Evolutionary conservation across 768 basidiomycete genomes (phyloP), one percentile per base, ranked within the genome.

Genomic region (Hypholoma sublateritium): DNA sequence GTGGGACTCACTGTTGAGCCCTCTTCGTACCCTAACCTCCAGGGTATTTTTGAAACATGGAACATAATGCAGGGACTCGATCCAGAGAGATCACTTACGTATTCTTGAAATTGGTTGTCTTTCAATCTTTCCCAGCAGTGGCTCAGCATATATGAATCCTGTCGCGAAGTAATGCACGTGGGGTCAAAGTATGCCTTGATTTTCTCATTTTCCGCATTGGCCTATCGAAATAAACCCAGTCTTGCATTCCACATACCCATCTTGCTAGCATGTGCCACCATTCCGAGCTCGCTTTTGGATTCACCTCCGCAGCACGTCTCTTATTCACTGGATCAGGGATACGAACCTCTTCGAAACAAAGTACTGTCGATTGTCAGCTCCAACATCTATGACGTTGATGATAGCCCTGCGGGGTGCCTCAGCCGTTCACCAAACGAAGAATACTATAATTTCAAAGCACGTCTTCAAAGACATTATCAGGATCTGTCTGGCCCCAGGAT

Each of bases 221-320:
- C 51, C 35, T 64, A 64, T 44, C 42, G 55, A 34, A 55, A n/a
- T 3, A 13, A 44, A 14, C 56, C 58, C 13, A 39, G 35, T 25
- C 13, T 53, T 11, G 17, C 32, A 1, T 53, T 56, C 4, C 62
- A 72, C 35, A 59, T 73, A 16, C 63, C 69, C 0, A 65, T 65
- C 1, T 50, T 77, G 1, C 45, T 79, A 12, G 68, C 77, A 1
- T 72, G 76, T 52, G 66, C 67, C 3, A 68, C 66, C 13, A 35
- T 59, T 6, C 41, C 55, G 11, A 43, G 25, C 3, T 69, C 67
- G 43, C 36, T 47, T 19, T 17, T 36, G 9, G 36, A 61, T 9
- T 32, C 32, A n/a, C 63, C 65, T 24, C 71, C 67, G 35, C 14
- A 36, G 5, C 61, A 62, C 34, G 13, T 22, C 1, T 49, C 39